Percentiles rank a stretch among this genome's conserved stretches.
These are phyloP conservation scores for Aureobasidium lini DNA, from an alignment of 2,329 filamentous ascomycete genomes.

Conservation along the genomic window DNA sequence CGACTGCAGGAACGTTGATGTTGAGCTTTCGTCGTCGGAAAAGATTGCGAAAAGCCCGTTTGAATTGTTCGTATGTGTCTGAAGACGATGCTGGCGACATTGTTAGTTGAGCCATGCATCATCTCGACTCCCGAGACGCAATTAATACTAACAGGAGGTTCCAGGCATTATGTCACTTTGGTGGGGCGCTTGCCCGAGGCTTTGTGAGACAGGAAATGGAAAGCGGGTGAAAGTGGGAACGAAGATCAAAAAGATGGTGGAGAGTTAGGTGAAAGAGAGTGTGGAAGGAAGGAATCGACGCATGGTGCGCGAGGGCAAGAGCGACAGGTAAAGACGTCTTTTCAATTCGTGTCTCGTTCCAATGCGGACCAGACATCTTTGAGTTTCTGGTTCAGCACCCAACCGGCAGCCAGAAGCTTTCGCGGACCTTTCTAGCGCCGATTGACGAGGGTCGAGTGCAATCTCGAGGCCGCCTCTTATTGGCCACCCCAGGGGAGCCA, in stretches of 20 bases:
- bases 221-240: neutral
- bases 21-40: slow-evolving; percentile 19
- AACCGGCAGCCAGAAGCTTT: slow-evolving; percentile 2
- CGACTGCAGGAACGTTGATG: slow-evolving; percentile 4
- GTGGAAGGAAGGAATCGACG: neutral
- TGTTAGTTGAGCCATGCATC: neutral
- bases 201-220: neutral
- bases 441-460: neutral
- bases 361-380: slow-evolving; percentile 3
- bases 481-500: neutral
- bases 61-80: slow-evolving; percentile 21
- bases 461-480: neutral
- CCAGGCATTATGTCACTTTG: slow-evolving; percentile 14
- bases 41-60: slow-evolving; percentile 23
- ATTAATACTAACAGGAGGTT: slow-evolving; percentile 13
- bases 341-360: slow-evolving; percentile 7
- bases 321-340: slow-evolving; percentile 10
- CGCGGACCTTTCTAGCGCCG: slow-evolving; percentile 6
- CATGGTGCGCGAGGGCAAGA: slow-evolving; percentile 2
- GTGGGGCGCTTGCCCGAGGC: slow-evolving; percentile 8
- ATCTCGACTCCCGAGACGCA: neutral
- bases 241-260: neutral
- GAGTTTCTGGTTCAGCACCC: slow-evolving; percentile 6
- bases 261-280: neutral
- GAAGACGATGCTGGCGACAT: slow-evolving; percentile 19